These are phyloP conservation scores for Scytalidium sp. DNA, from an alignment of 2,329 filamentous ascomycete species.

Conservation along the genomic window DNA sequence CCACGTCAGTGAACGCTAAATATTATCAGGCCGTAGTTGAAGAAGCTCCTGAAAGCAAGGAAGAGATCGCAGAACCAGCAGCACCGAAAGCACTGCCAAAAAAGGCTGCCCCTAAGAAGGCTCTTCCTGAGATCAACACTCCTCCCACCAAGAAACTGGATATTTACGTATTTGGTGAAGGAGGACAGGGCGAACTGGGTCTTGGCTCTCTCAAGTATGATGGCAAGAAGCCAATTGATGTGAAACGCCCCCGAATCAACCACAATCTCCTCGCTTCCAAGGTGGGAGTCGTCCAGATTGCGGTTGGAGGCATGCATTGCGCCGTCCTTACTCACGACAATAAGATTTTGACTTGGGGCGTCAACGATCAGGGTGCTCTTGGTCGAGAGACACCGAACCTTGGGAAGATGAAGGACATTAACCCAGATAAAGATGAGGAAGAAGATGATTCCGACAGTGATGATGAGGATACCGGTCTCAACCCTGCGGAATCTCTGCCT, in stretches of 20 bases:
- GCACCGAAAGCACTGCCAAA: conserved; percentile 20
- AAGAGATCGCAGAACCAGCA: conserved; percentile 20
- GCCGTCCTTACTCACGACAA: conserved; percentile 76
- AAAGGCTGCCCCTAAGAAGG: conserved; percentile 25
- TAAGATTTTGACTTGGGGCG: conserved; percentile 81
- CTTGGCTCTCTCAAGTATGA: conserved; percentile 65
- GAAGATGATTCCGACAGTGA: conserved; percentile 39
- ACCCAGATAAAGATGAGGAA: conserved; percentile 47
- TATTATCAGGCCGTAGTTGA: neutral
- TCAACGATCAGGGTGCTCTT: conserved; percentile 81
- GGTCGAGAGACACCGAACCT: conserved; percentile 71
- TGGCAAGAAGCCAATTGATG: conserved; percentile 62
- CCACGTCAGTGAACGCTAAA: neutral
- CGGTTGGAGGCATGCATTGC: conserved; percentile 80
- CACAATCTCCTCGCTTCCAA: conserved; percentile 51
- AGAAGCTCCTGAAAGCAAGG: conserved; percentile 31
- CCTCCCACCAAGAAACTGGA: conserved; percentile 63
- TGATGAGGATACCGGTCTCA: conserved; percentile 56
- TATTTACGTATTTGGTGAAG: conserved; percentile 79
- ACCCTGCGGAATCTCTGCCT: conserved; percentile 70
- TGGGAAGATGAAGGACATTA: conserved; percentile 57
- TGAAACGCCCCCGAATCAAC: conserved; percentile 72
- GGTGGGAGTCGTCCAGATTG: conserved; percentile 70
- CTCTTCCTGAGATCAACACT: conserved; percentile 54
- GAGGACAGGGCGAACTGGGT: conserved; percentile 77